Percentiles rank a stretch among this genome's conserved stretches.
phyloP scores from a whole-genome alignment of 805 yeast species.

The Ogataea nonfermentans region DNA sequence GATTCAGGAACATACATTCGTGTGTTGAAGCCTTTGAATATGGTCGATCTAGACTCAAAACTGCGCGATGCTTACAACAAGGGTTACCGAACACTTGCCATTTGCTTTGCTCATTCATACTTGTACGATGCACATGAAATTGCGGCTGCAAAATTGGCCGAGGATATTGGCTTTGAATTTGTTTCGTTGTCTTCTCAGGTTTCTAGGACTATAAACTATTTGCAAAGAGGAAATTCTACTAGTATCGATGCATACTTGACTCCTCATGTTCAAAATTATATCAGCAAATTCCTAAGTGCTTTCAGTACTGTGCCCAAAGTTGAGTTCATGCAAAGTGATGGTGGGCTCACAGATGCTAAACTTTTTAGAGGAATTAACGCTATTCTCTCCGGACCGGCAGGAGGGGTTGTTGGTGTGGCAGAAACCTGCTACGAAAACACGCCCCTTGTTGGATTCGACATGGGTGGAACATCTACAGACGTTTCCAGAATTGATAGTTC shows the following conservation, averaged over 20 bases:
- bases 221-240: conserved; percentile 41
- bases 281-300: conserved; percentile 36
- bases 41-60: conserved; percentile 19
- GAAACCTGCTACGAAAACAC: conserved; percentile 39
- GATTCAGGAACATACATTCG: conserved; percentile 21
- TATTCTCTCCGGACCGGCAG: conserved; percentile 56
- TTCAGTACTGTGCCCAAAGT: conserved; percentile 37
- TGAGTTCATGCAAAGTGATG: conserved; percentile 57
- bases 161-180: conserved; percentile 40
- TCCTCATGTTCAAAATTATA: conserved; percentile 40
- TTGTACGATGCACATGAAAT: conserved; percentile 39
- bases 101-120: conserved; percentile 39
- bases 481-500: conserved; percentile 68
- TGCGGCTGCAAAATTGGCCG: conserved; percentile 35
- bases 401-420: conserved; percentile 58
- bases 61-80: conserved; percentile 17
- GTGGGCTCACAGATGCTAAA: conserved; percentile 52
- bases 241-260: conserved; percentile 43
- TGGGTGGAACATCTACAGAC: conserved; percentile 62
- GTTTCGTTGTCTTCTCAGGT: conserved; percentile 37
- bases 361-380: conserved; percentile 52
- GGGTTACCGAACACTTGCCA: conserved; percentile 30
- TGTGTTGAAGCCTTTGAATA: conserved; percentile 26
- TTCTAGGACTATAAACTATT: conserved; percentile 36
- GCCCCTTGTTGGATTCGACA: conserved; percentile 41